Evolutionary conservation across 441 rosid species (phyloP).

Genomic region (Eutrema salsugineum): DNA sequence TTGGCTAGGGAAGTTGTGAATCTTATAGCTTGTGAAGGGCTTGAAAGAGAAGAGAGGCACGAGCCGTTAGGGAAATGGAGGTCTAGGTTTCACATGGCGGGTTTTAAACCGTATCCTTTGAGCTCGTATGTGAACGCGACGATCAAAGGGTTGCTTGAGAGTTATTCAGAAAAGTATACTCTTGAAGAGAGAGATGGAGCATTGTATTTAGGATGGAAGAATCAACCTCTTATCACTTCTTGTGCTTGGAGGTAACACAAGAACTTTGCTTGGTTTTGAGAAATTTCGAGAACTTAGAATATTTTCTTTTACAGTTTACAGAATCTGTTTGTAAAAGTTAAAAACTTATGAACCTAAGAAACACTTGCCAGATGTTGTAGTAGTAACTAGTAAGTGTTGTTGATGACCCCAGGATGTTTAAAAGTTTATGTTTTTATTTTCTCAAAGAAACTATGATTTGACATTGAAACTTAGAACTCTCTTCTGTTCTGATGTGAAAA

Average conservation of each 20-base stretch:
- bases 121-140: constrained; percentile 72
- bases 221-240: constrained; percentile 58
- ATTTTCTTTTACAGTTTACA: background rate
- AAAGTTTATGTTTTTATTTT: background rate
- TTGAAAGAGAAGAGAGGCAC: constrained; percentile 88
- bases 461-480: background rate
- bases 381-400: constrained; percentile 11
- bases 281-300: constrained; percentile 12
- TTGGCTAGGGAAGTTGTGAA: constrained; percentile 93
- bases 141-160: constrained; percentile 59
- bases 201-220: constrained; percentile 88
- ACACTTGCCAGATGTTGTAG: constrained; percentile 15
- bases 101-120: constrained; percentile 65
- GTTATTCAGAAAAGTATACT: constrained; percentile 58
- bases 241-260: constrained; percentile 78
- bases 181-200: constrained; percentile 82
- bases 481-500: background rate
- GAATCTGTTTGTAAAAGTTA: constrained; percentile 19
- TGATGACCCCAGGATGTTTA: background rate
- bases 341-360: background rate
- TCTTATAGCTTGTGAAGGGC: constrained; percentile 87
- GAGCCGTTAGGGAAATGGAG: constrained; percentile 87
- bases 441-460: constrained; percentile 8
- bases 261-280: background rate
- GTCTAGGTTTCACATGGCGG: constrained; percentile 82